phyloP scores from a whole-genome alignment of 1,284 basidiomycete genomes.

The Cutaneotrichosporon cavernicola region DNA sequence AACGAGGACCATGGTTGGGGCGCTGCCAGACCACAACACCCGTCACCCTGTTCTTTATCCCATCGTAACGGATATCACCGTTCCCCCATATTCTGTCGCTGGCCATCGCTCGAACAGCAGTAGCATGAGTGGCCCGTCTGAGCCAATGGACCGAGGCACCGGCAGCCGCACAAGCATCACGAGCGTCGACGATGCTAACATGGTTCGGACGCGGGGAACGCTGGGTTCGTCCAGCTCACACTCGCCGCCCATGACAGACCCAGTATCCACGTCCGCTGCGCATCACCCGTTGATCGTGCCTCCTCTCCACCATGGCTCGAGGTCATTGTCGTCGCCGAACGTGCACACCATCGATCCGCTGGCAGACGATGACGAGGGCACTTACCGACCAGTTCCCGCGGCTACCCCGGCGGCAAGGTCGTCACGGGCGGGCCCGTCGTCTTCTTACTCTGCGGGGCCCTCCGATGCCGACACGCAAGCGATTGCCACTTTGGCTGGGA shows the following conservation, averaged over 20 bases:
- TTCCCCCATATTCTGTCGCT: slow-evolving; percentile 20
- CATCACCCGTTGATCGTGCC: neutral
- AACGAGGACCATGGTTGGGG: slow-evolving; percentile 42
- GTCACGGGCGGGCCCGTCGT: neutral
- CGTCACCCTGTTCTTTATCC: slow-evolving; percentile 26
- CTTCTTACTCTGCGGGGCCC: slow-evolving; percentile 2
- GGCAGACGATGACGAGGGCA: slow-evolving; percentile 14
- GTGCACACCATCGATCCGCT: neutral
- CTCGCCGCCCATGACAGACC: slow-evolving; percentile 8
- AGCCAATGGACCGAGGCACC: slow-evolving; percentile 28
- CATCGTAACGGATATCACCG: slow-evolving; percentile 33
- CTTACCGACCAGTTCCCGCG: slow-evolving; percentile 4
- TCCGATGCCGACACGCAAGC: neutral
- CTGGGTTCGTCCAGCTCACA: neutral
- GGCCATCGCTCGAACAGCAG: slow-evolving; percentile 46
- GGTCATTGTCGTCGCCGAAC: slow-evolving; percentile 10
- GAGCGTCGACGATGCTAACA: neutral
- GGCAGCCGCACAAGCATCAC: slow-evolving; percentile 20
- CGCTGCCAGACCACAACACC: slow-evolving; percentile 28
- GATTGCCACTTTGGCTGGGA: neutral
- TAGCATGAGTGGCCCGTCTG: slow-evolving; percentile 45
- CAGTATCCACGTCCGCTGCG: neutral
- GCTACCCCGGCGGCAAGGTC: neutral
- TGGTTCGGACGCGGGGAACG: neutral
- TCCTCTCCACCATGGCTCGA: neutral